These are phyloP conservation scores for Datura wrightii DNA, from an alignment of 257 asterid genomes.

Conservation along the genomic window DNA sequence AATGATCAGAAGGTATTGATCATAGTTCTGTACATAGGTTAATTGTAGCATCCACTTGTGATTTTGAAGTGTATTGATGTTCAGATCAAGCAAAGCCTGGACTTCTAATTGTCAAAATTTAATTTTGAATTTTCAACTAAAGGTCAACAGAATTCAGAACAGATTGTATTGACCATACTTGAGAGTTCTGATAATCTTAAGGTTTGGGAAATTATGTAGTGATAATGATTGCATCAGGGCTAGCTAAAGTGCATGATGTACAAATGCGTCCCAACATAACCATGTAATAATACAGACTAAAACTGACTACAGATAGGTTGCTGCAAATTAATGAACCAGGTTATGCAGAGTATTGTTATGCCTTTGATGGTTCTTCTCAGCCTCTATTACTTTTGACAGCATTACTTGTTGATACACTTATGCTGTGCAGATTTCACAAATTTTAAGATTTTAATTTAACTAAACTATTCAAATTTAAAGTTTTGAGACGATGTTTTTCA, in stretches of 20 bases:
- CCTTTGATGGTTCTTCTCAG: no score
- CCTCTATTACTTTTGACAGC: no score
- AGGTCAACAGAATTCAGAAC: background rate
- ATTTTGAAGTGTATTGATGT: conserved; percentile 10
- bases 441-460: no score
- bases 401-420: no score
- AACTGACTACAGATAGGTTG: no score
- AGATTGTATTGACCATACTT: background rate
- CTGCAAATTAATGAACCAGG: no score
- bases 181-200: background rate
- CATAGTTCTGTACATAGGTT: background rate
- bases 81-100: background rate
- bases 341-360: no score
- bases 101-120: background rate
- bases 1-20: background rate
- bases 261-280: background rate
- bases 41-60: background rate
- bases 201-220: background rate
- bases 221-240: background rate
- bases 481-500: no score
- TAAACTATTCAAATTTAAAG: no score
- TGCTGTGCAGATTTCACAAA: no score
- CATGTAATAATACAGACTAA: no score
- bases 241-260: background rate
- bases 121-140: background rate